phyloP scores from a whole-genome alignment of 2,329 filamentous ascomycete genomes.

The Phaeosphaeriaceae sp. region DNA sequence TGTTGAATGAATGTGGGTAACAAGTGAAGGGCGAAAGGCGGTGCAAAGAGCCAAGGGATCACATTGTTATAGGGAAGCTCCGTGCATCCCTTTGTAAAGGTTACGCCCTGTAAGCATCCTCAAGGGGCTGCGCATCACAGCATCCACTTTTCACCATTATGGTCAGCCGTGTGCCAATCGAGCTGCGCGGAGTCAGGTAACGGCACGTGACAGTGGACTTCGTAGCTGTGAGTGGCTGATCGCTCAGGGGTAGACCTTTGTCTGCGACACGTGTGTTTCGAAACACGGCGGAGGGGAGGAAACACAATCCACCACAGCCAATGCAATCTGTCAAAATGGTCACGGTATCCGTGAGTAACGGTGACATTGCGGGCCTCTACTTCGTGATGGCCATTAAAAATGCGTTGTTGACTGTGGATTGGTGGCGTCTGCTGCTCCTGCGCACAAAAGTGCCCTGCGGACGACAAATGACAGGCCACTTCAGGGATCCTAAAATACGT shows the following conservation, averaged over 20 bases:
- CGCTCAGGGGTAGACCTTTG: background rate
- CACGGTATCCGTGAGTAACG: slow-evolving; percentile 2
- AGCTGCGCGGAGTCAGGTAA: background rate
- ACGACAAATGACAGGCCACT: background rate
- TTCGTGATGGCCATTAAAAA: background rate
- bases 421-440: background rate
- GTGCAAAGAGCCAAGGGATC: slow-evolving; percentile 12
- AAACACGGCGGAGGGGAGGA: slow-evolving; percentile 20
- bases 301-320: slow-evolving; percentile 29
- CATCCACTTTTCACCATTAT: background rate
- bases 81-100: slow-evolving; percentile 9
- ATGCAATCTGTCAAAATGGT: slow-evolving; percentile 7
- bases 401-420: background rate
- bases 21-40: slow-evolving; percentile 18
- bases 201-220: slow-evolving; percentile 18
- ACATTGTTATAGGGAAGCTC: slow-evolving; percentile 15
- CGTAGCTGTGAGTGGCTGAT: slow-evolving; percentile 23
- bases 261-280: slow-evolving; percentile 22
- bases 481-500: background rate
- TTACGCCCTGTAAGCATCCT: background rate
- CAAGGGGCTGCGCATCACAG: slow-evolving; percentile 2
- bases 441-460: background rate
- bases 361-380: background rate
- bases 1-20: slow-evolving; percentile 5
- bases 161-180: slow-evolving; percentile 15